A percentile compares a stretch with the other conserved stretches of the same genome.
Evolutionary conservation across 2,329 filamentous ascomycete species (phyloP).

Genomic region (Phialophora tarda): DNA sequence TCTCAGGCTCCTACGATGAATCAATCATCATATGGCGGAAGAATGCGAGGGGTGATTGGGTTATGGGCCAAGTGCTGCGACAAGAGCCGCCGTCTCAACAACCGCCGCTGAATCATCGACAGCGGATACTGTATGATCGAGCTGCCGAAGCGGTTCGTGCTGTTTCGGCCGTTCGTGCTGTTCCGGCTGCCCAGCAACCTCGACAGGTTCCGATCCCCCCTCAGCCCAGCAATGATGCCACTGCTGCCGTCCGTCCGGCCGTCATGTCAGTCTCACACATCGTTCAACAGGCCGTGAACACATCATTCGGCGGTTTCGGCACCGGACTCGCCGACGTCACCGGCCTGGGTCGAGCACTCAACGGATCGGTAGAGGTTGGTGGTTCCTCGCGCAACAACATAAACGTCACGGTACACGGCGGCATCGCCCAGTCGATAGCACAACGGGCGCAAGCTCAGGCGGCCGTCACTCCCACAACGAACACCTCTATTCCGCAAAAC

Average conservation of each 20-base stretch:
- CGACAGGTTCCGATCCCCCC: constrained; percentile 9
- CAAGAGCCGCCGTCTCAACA: constrained; percentile 61
- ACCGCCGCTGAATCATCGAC: constrained; percentile 40
- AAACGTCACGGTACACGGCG: constrained; percentile 22
- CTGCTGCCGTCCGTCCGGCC: constrained; percentile 23
- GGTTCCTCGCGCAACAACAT: constrained; percentile 15
- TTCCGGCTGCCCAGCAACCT: constrained; percentile 12
- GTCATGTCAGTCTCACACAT: constrained; percentile 36
- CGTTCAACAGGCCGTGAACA: constrained; percentile 36
- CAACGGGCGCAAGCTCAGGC: constrained; percentile 27
- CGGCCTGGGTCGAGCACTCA: constrained; percentile 28
- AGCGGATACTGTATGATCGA: constrained; percentile 2
- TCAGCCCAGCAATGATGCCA: constrained; percentile 6
- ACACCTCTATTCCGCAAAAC: constrained; percentile 25
- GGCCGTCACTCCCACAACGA: constrained; percentile 22
- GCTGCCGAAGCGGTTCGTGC: constrained; percentile 9
- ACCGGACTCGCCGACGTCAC: constrained; percentile 36
- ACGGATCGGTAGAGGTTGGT: constrained; percentile 3
- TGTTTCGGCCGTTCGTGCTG: not conserved
- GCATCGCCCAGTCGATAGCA: constrained; percentile 11
- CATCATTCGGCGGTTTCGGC: constrained; percentile 34
- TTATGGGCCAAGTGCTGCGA: constrained; percentile 72
- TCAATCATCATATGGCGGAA: constrained; percentile 94
- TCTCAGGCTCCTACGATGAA: constrained; percentile 96
- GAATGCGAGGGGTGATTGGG: constrained; percentile 84